Percentiles rank a stretch among this genome's conserved stretches.
phyloP scores from a whole-genome alignment of 441 rosid genomes.

The Codiaeum variegatum region DNA sequence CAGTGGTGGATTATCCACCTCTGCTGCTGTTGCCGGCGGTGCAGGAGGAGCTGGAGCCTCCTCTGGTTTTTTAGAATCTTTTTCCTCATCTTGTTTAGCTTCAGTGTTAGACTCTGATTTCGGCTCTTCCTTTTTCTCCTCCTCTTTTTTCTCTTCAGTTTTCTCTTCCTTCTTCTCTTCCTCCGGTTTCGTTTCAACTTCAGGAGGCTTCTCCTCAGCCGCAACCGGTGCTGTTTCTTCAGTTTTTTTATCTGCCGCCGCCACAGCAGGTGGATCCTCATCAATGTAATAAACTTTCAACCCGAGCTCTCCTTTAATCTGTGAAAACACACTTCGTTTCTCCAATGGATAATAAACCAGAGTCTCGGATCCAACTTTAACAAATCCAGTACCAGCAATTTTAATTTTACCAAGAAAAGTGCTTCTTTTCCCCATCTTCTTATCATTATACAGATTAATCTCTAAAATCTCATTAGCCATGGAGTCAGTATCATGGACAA shows the following conservation, averaged over 20 bases:
- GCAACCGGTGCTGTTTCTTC: constrained; percentile 23
- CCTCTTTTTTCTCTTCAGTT: constrained; percentile 24
- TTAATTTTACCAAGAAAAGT: constrained; percentile 72
- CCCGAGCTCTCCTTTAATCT: constrained; percentile 75
- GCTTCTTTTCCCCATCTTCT: constrained; percentile 56
- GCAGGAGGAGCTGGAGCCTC: constrained; percentile 23
- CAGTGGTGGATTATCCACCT: constrained; percentile 41
- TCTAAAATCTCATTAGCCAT: constrained; percentile 60
- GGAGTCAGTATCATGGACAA: constrained; percentile 53
- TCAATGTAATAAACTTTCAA: constrained; percentile 58
- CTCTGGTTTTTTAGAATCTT: constrained; percentile 24
- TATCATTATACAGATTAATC: constrained; percentile 71
- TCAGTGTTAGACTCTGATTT: constrained; percentile 24
- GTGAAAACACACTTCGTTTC: constrained; percentile 79
- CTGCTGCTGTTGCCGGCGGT: constrained; percentile 25
- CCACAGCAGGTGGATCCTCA: constrained; percentile 41
- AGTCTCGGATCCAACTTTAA: constrained; percentile 51
- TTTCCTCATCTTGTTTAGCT: constrained; percentile 31
- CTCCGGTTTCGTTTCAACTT: constrained; percentile 18
- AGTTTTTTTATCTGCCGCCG: constrained; percentile 11
- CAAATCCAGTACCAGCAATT: constrained; percentile 54
- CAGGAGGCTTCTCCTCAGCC: constrained; percentile 30
- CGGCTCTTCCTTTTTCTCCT: constrained; percentile 29
- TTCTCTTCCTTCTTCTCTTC: constrained; percentile 22
- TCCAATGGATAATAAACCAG: constrained; percentile 71